These are phyloP conservation scores for Trapa incisa DNA, from an alignment of 345 rosid species.

Conservation along the genomic window DNA sequence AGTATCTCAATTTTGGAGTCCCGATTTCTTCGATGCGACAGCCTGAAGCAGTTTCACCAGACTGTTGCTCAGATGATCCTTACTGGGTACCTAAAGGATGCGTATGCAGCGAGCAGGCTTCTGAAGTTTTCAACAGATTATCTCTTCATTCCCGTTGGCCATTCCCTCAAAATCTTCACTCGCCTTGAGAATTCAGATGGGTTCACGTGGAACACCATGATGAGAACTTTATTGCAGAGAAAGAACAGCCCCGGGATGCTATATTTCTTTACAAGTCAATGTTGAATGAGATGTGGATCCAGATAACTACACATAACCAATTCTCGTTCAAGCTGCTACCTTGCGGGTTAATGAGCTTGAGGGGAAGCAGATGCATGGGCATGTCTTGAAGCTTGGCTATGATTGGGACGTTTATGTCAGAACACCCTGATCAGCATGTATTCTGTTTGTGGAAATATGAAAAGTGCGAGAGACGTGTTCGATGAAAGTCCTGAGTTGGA, in stretches of 20 bases:
- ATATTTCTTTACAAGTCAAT: constrained; percentile 29
- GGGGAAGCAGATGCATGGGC: constrained; percentile 37
- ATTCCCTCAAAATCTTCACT: constrained; percentile 27
- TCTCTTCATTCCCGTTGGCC: constrained; percentile 17
- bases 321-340: constrained; percentile 35
- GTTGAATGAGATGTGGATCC: constrained; percentile 20
- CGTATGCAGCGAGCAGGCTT: constrained; percentile 35
- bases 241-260: constrained; percentile 21
- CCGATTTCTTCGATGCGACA: constrained; percentile 24
- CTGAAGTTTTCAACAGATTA: constrained; percentile 33
- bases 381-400: constrained; percentile 31
- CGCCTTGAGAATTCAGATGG: constrained; percentile 29
- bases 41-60: constrained; percentile 33
- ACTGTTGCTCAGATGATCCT: constrained; percentile 38
- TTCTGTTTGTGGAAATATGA: constrained; percentile 27
- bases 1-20: constrained; percentile 26
- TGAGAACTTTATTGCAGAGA: constrained; percentile 30
- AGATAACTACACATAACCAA: constrained; percentile 41
- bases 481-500: constrained; percentile 38
- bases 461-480: constrained; percentile 31
- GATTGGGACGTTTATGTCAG: constrained; percentile 33
- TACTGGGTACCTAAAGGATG: constrained; percentile 33
- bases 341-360: constrained; percentile 21
- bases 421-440: constrained; percentile 42
- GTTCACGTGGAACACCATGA: constrained; percentile 37